A percentile compares a stretch with the other conserved stretches of the same genome.
These are phyloP conservation scores for Leptomonas seymouri DNA, from an alignment of 208 protist genomes.

Conservation along the genomic window DNA sequence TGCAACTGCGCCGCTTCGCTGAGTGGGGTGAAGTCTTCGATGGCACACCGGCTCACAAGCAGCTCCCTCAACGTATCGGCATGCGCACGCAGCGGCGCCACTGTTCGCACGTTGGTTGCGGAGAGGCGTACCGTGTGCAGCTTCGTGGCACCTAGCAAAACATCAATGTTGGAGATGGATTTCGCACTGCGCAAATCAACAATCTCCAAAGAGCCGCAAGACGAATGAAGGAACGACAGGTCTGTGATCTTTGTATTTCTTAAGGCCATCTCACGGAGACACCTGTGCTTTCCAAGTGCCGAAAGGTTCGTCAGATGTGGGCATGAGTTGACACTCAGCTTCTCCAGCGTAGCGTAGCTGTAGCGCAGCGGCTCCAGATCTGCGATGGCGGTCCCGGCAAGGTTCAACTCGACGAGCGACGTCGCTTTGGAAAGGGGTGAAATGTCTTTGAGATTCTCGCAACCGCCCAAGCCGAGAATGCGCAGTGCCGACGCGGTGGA, in stretches of 20 bases:
- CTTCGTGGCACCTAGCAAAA: not conserved
- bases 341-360: not conserved
- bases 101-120: not conserved
- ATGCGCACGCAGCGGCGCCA: not conserved
- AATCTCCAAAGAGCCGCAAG: not conserved
- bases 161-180: not conserved
- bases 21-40: not conserved
- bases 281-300: not conserved
- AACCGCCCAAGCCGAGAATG: not conserved
- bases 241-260: not conserved
- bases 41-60: not conserved
- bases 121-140: constrained; percentile 7
- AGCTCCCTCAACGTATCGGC: not conserved
- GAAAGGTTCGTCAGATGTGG: not conserved
- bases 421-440: not conserved
- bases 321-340: constrained; percentile 10
- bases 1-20: not conserved
- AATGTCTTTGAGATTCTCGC: not conserved
- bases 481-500: constrained; percentile 3
- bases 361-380: not conserved
- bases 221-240: not conserved
- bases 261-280: constrained; percentile 1
- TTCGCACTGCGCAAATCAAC: not conserved
- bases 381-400: not conserved
- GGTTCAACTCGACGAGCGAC: not conserved